Conservation (phyloP, 2,329 filamentous ascomycete species). For the Harringtonia aguacate region DNA sequence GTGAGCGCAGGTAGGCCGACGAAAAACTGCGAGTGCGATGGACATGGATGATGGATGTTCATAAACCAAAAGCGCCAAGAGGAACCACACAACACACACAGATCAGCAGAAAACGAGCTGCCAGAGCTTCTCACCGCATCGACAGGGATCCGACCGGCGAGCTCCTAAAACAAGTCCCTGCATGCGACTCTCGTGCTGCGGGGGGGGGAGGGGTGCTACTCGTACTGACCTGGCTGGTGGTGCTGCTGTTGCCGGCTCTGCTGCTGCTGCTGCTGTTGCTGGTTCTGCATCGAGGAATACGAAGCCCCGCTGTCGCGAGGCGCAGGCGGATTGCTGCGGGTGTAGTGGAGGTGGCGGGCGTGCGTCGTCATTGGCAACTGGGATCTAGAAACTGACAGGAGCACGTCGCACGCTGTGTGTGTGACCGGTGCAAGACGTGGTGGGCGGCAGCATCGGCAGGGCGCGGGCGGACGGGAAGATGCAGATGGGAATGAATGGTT, state of each 20-base stretch:
- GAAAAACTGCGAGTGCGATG: too few species aligned
- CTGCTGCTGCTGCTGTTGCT: neutral
- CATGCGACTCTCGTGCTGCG: too few species aligned
- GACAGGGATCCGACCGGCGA: too few species aligned
- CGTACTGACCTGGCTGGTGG: neutral
- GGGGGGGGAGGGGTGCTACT: neutral
- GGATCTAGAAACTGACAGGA: neutral
- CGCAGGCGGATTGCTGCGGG: neutral
- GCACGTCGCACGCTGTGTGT: neutral
- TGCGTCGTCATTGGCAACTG: neutral
- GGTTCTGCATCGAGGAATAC: constrained; percentile 8
- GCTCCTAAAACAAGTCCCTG: neutral
- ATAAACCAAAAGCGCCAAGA: too few species aligned
- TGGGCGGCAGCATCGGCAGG: too few species aligned
- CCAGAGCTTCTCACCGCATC: too few species aligned
- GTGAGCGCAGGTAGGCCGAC: too few species aligned
- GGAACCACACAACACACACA: neutral
- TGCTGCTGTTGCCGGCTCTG: neutral
- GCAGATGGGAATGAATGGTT: too few species aligned
- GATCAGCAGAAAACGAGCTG: too few species aligned
- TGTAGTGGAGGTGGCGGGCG: neutral
- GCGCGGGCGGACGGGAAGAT: too few species aligned
- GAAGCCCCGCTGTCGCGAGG: constrained; percentile 4
- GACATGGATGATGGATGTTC: too few species aligned
- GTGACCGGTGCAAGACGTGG: too few species aligned